Percentiles rank a stretch among this genome's conserved stretches.
phyloP scores from a whole-genome alignment of 495 filamentous ascomycete genomes.

The Penicillium crystallinum region DNA sequence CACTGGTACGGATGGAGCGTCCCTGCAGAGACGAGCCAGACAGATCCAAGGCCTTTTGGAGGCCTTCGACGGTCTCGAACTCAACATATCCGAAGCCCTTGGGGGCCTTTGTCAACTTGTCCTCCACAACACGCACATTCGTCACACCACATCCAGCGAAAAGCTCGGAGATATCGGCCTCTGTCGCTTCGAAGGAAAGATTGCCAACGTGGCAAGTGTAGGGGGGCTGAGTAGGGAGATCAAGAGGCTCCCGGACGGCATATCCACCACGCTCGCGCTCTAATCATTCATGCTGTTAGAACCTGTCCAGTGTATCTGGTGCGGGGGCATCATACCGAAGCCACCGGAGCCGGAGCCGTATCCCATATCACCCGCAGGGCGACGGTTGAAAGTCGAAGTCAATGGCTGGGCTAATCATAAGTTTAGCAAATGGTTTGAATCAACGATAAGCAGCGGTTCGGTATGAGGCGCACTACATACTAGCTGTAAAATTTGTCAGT shows the following conservation, averaged over 20 bases:
- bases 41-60: slow-evolving; percentile 84
- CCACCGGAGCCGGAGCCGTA: slow-evolving; percentile 38
- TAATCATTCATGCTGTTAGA: slow-evolving; percentile 21
- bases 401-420: slow-evolving; percentile 29
- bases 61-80: slow-evolving; percentile 78
- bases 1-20: slow-evolving; percentile 78
- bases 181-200: slow-evolving; percentile 86
- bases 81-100: slow-evolving; percentile 99
- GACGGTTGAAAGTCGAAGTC: slow-evolving; percentile 39
- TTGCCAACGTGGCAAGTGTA: slow-evolving; percentile 96
- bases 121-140: slow-evolving; percentile 92
- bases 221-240: slow-evolving; percentile 83
- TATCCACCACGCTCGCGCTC: slow-evolving; percentile 52
- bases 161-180: slow-evolving; percentile 73
- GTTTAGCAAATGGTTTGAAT: slow-evolving; percentile 4
- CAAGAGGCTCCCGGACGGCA: slow-evolving; percentile 71
- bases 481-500: slow-evolving; percentile 30
- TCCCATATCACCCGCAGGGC: slow-evolving; percentile 40
- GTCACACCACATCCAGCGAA: slow-evolving; percentile 78
- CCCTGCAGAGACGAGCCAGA: slow-evolving; percentile 77
- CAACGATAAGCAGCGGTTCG: neutral
- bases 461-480: slow-evolving; percentile 25
- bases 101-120: slow-evolving; percentile 82
- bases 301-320: neutral
- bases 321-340: slow-evolving; percentile 5